Evolutionary conservation across 805 yeast species (phyloP), one percentile per base, ranked within the genome.

Genomic region (Ogataea parapolymorpha): DNA sequence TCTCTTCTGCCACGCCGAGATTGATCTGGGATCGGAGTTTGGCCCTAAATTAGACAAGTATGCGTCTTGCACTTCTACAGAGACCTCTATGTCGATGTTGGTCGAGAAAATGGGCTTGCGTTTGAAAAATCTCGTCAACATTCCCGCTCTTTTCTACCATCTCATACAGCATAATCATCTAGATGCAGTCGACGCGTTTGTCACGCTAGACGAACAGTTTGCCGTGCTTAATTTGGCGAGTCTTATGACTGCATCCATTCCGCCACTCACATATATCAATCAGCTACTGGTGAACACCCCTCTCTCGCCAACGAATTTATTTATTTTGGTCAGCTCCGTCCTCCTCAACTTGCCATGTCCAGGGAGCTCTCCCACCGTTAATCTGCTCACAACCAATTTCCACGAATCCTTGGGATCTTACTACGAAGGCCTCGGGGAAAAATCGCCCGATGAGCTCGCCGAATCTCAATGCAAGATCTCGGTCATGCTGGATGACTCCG

Each of bases 191-290:
- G 42, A 39, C 25, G 23, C 34, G 15, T 39, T 39, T 33, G 15
- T 28, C 7, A 7, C 24, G 6, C 42, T 27, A 18, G 37, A 39
- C 22, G 42, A 39, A n/a, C 42, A 27, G 11, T 12, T 15, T 12
- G 18, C 42, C 10, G 22, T 24, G 6, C 16, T 52, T 2, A 34
- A 49, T 2, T 20, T 58, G 17, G 46, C 53, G 6, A 22, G 35
- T 7, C 32, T 51, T 9, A 33, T 56, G 34, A 41, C 42, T 13
- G 35, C 34, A 14, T 24, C 39, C 1, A 20, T 23, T 16, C 32
- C 49, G 11, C 37, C 50, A 8, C 22, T 57, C 22, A 58, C 54
- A 32, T 58, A 53, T 25, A 37, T 56, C 13, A 55, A 56, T 30
- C 50, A 50, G 33, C 14, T 55, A 5, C 20, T 58, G 13, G 45